A percentile compares a stretch with the other conserved stretches of the same genome.
phyloP scores from a whole-genome alignment of 139 green algal genomes.

The Pleodorina starrii region DNA sequence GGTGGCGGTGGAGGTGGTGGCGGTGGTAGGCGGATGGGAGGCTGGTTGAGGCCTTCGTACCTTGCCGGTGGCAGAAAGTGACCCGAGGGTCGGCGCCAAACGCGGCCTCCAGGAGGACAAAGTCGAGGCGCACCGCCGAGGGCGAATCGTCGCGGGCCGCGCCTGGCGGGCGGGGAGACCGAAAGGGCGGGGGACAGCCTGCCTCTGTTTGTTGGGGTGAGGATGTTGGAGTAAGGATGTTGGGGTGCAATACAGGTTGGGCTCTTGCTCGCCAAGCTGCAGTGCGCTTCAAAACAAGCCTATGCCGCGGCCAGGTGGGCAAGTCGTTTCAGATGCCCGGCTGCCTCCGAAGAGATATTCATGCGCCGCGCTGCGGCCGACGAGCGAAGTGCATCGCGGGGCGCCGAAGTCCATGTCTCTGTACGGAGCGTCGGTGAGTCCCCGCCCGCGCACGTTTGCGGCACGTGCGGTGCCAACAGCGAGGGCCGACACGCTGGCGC shows the following conservation, averaged over 20 bases:
- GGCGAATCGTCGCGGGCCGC: neutral
- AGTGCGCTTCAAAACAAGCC: neutral
- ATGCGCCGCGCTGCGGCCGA: no score
- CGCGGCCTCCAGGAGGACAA: neutral
- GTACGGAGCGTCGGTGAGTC: neutral
- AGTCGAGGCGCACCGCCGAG: neutral
- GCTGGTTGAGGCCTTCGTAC: no score
- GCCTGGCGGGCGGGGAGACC: neutral
- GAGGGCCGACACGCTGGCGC: neutral
- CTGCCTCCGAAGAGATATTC: no score
- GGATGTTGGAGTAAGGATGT: neutral
- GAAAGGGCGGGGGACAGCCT: neutral
- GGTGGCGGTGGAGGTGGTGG: no score
- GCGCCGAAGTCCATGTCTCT: neutral
- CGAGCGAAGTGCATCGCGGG: neutral
- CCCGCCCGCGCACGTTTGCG: neutral
- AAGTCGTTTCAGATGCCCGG: no score
- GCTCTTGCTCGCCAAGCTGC: neutral
- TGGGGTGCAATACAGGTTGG: neutral
- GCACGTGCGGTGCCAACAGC: neutral
- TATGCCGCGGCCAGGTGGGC: no score
- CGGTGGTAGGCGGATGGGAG: no score
- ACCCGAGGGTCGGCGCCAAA: neutral
- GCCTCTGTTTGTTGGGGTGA: neutral
- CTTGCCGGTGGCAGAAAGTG: neutral